These are phyloP conservation scores for Citrus cavaleriei DNA, from an alignment of 345 rosid genomes.

Conservation along the genomic window DNA sequence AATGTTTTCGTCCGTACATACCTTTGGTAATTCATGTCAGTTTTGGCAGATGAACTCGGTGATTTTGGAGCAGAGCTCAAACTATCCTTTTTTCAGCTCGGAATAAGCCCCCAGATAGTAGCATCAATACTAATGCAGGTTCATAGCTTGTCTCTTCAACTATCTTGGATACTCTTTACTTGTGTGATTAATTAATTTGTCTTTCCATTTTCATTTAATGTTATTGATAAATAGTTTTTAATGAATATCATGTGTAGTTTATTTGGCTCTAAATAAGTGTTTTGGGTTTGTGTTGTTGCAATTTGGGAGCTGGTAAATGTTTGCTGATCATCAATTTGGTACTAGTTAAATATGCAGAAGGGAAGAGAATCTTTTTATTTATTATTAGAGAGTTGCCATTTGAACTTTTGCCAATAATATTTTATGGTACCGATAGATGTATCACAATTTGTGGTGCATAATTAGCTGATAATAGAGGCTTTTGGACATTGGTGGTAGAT, in stretches of 20 bases:
- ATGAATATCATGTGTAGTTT: neutral
- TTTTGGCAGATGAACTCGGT: constrained; percentile 77
- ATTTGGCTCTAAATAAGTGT: neutral
- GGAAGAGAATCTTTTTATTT: neutral
- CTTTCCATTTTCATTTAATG: neutral
- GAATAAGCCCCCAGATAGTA: constrained; percentile 87
- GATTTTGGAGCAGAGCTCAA: constrained; percentile 75
- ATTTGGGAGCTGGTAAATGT: neutral
- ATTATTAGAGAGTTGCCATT: neutral
- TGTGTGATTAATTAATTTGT: neutral
- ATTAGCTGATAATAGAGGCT: neutral
- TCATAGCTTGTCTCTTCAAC: constrained; percentile 12
- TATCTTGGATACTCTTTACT: neutral
- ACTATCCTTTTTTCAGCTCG: constrained; percentile 93
- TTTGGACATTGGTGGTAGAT: neutral
- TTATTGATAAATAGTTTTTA: neutral
- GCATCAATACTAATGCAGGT: constrained; percentile 96
- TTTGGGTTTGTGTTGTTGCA: neutral
- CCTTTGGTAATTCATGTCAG: neutral
- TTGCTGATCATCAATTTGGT: neutral
- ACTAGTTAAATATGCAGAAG: neutral
- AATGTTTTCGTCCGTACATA: neutral
- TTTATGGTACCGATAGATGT: neutral
- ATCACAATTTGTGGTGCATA: neutral
- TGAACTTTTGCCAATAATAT: neutral